A percentile compares a stretch with the other conserved stretches of the same genome.
Conservation (phyloP, 2,329 filamentous ascomycete genomes). For the Tetracladium maxilliforme region DNA sequence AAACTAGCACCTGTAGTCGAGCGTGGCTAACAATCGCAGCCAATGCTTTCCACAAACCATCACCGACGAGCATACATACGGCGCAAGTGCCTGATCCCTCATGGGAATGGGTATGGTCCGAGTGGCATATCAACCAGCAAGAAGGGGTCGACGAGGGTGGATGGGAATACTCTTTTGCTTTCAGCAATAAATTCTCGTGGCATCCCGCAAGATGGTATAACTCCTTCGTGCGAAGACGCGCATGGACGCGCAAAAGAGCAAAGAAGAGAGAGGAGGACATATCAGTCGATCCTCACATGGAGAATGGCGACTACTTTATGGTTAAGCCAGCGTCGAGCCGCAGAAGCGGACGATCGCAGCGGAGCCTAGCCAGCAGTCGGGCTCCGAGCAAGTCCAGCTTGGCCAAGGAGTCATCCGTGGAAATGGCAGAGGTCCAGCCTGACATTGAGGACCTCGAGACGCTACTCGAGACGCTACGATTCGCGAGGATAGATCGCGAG, state of each 20-base stretch:
- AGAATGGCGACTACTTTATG: slow-evolving; percentile 69
- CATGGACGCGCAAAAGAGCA: slow-evolving; percentile 73
- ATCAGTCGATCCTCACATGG: slow-evolving; percentile 42
- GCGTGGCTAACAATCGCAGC: too few species aligned
- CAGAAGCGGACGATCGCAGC: slow-evolving; percentile 27
- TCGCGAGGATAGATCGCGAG: slow-evolving; percentile 72
- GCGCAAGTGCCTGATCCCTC: slow-evolving; percentile 88
- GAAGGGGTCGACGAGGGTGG: slow-evolving; percentile 76
- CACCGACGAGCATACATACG: slow-evolving; percentile 58
- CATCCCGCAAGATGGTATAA: slow-evolving; percentile 87
- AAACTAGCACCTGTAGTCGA: too few species aligned
- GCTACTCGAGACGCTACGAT: slow-evolving; percentile 53
- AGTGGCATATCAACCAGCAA: slow-evolving; percentile 56
- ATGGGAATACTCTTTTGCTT: slow-evolving; percentile 93
- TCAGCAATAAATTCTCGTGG: slow-evolving; percentile 63
- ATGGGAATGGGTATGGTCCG: slow-evolving; percentile 76
- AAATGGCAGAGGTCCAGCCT: slow-evolving; percentile 27
- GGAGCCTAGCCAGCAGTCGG: slow-evolving; percentile 13
- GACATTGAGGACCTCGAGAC: slow-evolving; percentile 41
- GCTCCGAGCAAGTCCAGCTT: slow-evolving; percentile 9
- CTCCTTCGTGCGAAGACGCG: slow-evolving; percentile 79
- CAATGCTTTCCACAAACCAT: slow-evolving; percentile 46
- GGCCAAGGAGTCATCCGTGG: slow-evolving; percentile 15
- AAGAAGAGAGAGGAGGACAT: slow-evolving; percentile 37
- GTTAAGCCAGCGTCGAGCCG: slow-evolving; percentile 37